phyloP scores from a whole-genome alignment of 148 eudicot genomes.

The Persicaria tinctoria region DNA sequence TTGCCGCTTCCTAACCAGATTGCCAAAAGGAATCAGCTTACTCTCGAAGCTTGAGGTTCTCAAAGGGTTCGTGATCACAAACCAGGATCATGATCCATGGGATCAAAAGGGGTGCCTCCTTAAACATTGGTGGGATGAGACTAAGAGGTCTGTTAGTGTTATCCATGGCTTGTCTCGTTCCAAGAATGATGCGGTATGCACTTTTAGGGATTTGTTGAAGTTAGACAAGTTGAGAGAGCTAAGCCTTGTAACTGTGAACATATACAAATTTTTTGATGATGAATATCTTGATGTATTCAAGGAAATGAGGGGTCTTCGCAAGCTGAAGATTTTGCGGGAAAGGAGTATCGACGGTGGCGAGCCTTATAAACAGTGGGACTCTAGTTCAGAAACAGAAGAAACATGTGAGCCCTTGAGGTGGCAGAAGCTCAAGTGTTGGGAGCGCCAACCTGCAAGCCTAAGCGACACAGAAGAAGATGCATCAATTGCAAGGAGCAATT shows the following conservation, averaged over 20 bases:
- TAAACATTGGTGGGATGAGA: not conserved
- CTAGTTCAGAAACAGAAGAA: not conserved
- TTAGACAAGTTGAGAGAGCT: conserved; percentile 26
- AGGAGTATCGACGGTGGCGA: not conserved
- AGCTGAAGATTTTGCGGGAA: conserved; percentile 7
- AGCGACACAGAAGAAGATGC: conserved; percentile 26
- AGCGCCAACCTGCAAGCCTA: not conserved
- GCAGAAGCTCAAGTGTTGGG: not conserved
- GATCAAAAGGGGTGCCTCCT: not conserved
- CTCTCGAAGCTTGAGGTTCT: conserved; percentile 37
- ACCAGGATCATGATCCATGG: not conserved
- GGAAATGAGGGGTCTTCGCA: not conserved
- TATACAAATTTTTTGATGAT: conserved; percentile 16
- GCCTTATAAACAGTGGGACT: not conserved
- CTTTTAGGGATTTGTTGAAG: conserved; percentile 25
- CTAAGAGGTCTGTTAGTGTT: not conserved
- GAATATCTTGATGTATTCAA: not conserved
- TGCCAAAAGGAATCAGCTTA: conserved; percentile 30
- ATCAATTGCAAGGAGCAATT: conserved; percentile 31
- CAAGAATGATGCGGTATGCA: conserved; percentile 18
- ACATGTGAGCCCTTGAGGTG: not conserved
- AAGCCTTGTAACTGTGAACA: conserved; percentile 25
- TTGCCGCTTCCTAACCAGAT: conserved; percentile 31
- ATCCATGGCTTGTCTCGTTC: not conserved
- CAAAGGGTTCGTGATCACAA: conserved; percentile 37